A percentile compares a stretch with the other conserved stretches of the same genome.
phyloP scores from a whole-genome alignment of 2,329 filamentous ascomycete genomes.

The Fusarium acutatum region DNA sequence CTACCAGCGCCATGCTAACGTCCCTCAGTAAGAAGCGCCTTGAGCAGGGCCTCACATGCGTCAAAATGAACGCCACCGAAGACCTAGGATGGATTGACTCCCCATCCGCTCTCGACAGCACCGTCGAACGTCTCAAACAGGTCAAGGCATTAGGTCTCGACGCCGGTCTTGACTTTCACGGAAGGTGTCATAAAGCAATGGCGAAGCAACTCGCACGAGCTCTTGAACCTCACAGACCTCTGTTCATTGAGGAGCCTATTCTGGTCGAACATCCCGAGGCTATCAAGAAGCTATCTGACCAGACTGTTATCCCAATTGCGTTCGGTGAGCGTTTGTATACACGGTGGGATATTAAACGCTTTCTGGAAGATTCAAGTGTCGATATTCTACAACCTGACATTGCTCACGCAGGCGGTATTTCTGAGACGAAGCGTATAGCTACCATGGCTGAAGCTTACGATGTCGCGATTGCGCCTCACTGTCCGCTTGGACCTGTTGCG shows the following conservation, averaged over 20 bases:
- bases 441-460: slow-evolving; percentile 78
- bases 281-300: slow-evolving; percentile 55
- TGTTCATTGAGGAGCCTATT: slow-evolving; percentile 82
- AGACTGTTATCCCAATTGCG: slow-evolving; percentile 68
- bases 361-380: slow-evolving; percentile 72
- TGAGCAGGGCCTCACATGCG: slow-evolving; percentile 63
- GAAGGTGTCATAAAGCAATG: slow-evolving; percentile 81
- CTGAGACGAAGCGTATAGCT: slow-evolving; percentile 74
- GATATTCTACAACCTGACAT: slow-evolving; percentile 80
- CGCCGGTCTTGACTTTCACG: slow-evolving; percentile 80
- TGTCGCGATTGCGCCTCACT: slow-evolving; percentile 77
- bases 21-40: background rate
- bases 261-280: slow-evolving; percentile 73
- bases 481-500: slow-evolving; percentile 76
- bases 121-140: slow-evolving; percentile 71
- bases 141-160: slow-evolving; percentile 77
- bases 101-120: slow-evolving; percentile 68
- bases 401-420: slow-evolving; percentile 76
- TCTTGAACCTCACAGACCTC: slow-evolving; percentile 71
- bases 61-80: slow-evolving; percentile 85
- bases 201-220: slow-evolving; percentile 76
- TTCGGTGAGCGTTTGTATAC: slow-evolving; percentile 77
- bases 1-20: no score
- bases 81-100: slow-evolving; percentile 81
- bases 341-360: slow-evolving; percentile 78